These are phyloP conservation scores for Agroathelia rolfsii DNA, from an alignment of 1,284 basidiomycete genomes.

Conservation along the genomic window DNA sequence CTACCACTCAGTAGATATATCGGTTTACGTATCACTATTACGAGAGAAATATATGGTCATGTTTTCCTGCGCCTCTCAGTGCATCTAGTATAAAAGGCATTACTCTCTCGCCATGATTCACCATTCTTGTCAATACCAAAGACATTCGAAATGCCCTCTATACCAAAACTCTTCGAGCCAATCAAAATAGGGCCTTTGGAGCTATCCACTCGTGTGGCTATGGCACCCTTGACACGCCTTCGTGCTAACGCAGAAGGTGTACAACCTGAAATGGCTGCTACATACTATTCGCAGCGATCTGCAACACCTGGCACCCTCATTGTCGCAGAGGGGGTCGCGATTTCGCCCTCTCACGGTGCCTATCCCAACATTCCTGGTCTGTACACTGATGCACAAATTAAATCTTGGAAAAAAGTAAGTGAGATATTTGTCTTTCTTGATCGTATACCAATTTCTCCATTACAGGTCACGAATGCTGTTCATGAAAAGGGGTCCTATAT, in stretches of 20 bases:
- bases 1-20: too few species aligned
- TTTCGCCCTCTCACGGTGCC: conserved; percentile 4
- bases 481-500: conserved; percentile 25
- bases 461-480: conserved; percentile 21
- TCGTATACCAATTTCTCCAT: background rate
- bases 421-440: background rate
- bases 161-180: conserved; percentile 56
- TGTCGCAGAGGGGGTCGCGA: conserved; percentile 10
- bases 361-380: background rate
- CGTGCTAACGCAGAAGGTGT: conserved; percentile 15
- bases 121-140: too few species aligned
- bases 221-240: conserved; percentile 21
- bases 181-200: conserved; percentile 36
- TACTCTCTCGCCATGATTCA: too few species aligned
- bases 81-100: too few species aligned
- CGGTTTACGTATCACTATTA: too few species aligned
- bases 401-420: background rate
- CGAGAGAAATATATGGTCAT: too few species aligned
- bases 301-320: conserved; percentile 11
- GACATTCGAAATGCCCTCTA: conserved; percentile 13
- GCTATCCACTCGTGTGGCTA: conserved; percentile 20
- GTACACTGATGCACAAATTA: background rate
- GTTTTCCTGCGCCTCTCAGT: too few species aligned
- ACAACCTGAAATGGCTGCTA: conserved; percentile 7
- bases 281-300: conserved; percentile 12